Conservation (phyloP, 768 basidiomycete genomes). For the Coprinopsis marcescibilis region DNA sequence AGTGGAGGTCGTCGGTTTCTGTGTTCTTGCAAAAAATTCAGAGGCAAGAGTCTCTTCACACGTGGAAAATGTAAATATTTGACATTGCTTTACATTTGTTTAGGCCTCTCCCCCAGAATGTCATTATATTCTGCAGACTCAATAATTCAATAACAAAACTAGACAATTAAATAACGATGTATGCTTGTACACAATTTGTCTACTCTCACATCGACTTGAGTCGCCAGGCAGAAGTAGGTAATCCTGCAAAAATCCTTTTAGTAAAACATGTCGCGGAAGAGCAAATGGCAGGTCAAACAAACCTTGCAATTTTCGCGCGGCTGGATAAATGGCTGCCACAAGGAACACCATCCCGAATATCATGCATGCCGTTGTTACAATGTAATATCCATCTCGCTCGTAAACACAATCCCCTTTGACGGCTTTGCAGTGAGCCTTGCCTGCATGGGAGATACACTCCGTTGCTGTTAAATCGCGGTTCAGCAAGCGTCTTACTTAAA, state of each 20-base stretch:
- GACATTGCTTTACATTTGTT: conserved; percentile 11
- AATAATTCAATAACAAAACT: too few relatives aligned
- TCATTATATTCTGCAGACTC: not conserved
- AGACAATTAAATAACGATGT: too few relatives aligned
- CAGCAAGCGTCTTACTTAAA: not conserved
- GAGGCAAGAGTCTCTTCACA: conserved; percentile 27
- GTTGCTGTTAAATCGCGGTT: conserved; percentile 39
- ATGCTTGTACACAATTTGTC: not conserved
- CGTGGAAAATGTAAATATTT: conserved; percentile 33
- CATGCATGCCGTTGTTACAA: conserved; percentile 76
- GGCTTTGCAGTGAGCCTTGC: conserved; percentile 70
- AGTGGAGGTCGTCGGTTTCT: conserved; percentile 17
- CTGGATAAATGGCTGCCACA: conserved; percentile 74
- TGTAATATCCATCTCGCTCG: conserved; percentile 89
- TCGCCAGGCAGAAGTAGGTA: conserved; percentile 71
- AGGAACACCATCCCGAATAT: conserved; percentile 69
- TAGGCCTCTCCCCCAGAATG: not conserved
- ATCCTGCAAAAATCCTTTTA: conserved; percentile 33
- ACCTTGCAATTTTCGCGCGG: conserved; percentile 84
- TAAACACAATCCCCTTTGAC: conserved; percentile 78
- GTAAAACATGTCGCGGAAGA: not conserved
- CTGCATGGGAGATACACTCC: conserved; percentile 92
- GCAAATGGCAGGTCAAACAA: conserved; percentile 21
- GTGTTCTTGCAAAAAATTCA: conserved; percentile 29
- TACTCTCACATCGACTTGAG: conserved; percentile 41